Base-by-base conservation (phyloP, 257 asterid species). In the Solanum clarkiae region DNA sequence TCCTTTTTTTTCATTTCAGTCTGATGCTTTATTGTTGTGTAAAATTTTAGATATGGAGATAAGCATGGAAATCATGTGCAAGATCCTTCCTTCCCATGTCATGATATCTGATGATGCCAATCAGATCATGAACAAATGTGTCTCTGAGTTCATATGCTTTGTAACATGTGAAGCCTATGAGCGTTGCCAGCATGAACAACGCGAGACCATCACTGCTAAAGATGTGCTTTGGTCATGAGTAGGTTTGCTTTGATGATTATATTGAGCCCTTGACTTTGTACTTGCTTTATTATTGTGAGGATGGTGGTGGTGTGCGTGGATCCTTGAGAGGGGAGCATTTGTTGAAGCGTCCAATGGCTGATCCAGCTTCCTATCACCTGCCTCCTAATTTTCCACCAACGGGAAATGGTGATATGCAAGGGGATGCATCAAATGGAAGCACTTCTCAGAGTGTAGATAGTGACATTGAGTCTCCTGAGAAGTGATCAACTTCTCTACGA, bases 381-480 rank as follows among this genome's bases (percentile, higher is more conserved):
- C 6, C 65, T 20, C 14, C 3, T 57, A 18, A 20, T 57, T 8
- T 57, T 57, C 26, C 26, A 45, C 84, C 93, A 1, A 86, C 90
- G 93, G 36, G 56, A 1, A 92, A 87, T 83, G 90, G 91, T 45
- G 87, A 88, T 88, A 86, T 89, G 65, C 80, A 82, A 85, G 92
- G 87, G 88, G 95, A 91, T 82, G 85, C 85, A 2, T 85, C 88
- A 44, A 91, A 84, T 84, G 94, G 88, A 9, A 91, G 92, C 20
- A 84, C 94, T 5, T 92, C 97, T 1, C 96, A 90, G 81, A 85
- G 87, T 59, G 85, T 84, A 2, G 12, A 90, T 71, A 22, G 22
- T 40, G 70, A 42, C n/a, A 56, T 81, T 42, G 94, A 91, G 32
- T 92, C 91, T 7, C 91, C 84, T 79, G 80, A 94, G 93, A 92